Conservation (phyloP, 805 yeast species). For the Starmerella powellii region DNA sequence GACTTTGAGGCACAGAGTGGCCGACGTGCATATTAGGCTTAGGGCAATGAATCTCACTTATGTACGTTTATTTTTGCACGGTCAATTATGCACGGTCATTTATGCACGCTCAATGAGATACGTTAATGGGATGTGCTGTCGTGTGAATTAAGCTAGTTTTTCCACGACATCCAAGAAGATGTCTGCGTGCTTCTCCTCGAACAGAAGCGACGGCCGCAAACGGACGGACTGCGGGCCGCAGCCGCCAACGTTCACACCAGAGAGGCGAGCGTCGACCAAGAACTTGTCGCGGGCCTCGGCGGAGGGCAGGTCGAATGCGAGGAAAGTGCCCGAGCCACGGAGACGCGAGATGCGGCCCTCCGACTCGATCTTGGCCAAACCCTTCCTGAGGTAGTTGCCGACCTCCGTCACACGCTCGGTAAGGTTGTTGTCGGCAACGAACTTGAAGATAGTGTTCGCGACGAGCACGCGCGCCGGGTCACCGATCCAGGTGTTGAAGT, state of each 20-base stretch:
- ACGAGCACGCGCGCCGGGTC: conserved; percentile 72
- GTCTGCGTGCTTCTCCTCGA: conserved; percentile 72
- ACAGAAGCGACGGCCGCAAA: conserved; percentile 66
- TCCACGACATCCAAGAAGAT: conserved; percentile 40
- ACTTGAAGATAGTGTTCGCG: conserved; percentile 60
- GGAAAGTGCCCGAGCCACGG: conserved; percentile 73
- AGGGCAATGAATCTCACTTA: not conserved
- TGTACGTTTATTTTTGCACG: not conserved
- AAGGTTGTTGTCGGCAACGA: conserved; percentile 50
- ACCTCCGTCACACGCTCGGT: conserved; percentile 44
- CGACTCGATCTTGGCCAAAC: conserved; percentile 41
- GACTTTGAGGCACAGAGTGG: too few relatives aligned
- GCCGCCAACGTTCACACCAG: conserved; percentile 73
- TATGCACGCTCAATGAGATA: too few relatives aligned
- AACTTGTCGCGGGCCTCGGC: conserved; percentile 49
- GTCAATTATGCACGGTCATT: too few relatives aligned
- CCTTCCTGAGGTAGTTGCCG: conserved; percentile 52
- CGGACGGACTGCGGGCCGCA: conserved; percentile 71
- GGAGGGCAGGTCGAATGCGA: conserved; percentile 63
- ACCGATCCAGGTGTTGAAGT: conserved; percentile 91
- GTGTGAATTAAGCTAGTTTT: conserved; percentile 26
- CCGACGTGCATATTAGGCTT: too few relatives aligned
- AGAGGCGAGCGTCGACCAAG: conserved; percentile 44
- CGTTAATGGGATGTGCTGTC: too few relatives aligned
- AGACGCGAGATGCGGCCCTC: conserved; percentile 46